Conservation (phyloP, 23 red algal species). For the Gracilaria gracilis region DNA sequence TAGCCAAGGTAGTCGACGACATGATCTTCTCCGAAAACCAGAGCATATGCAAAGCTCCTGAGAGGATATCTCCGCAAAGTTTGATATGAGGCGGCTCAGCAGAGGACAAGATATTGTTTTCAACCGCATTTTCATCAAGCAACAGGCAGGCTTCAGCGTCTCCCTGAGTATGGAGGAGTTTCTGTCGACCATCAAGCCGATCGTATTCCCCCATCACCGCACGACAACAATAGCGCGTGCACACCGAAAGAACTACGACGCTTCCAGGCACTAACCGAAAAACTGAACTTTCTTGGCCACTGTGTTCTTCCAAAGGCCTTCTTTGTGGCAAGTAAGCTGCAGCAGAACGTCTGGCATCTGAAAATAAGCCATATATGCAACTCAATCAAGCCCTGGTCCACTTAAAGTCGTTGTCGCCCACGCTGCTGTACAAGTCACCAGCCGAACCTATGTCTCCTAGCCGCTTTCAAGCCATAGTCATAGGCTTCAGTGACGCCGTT, state of each 20-base stretch:
- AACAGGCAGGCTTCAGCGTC: neutral
- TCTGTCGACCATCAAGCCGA: no score
- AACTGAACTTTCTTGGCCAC: no score
- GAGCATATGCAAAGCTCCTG: no score
- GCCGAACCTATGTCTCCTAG: no score
- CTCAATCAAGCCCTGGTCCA: neutral
- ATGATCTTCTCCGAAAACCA: neutral
- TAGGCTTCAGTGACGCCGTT: neutral
- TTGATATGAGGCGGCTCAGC: no score
- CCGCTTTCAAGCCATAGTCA: neutral
- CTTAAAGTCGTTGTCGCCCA: neutral
- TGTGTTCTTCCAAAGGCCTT: neutral
- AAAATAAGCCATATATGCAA: neutral
- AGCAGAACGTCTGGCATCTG: neutral
- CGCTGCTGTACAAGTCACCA: no score
- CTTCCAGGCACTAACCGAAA: no score
- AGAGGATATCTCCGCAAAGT: no score
- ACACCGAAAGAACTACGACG: no score
- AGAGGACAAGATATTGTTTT: neutral
- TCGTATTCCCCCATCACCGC: neutral
- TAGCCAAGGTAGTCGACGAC: neutral
- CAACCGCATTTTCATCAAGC: slow-evolving; percentile 6
- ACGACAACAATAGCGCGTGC: no score
- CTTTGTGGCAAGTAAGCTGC: neutral
- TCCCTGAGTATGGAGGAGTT: no score